phyloP scores from a whole-genome alignment of 2,329 filamentous ascomycete species.

The Fusarium sarcochroum region DNA sequence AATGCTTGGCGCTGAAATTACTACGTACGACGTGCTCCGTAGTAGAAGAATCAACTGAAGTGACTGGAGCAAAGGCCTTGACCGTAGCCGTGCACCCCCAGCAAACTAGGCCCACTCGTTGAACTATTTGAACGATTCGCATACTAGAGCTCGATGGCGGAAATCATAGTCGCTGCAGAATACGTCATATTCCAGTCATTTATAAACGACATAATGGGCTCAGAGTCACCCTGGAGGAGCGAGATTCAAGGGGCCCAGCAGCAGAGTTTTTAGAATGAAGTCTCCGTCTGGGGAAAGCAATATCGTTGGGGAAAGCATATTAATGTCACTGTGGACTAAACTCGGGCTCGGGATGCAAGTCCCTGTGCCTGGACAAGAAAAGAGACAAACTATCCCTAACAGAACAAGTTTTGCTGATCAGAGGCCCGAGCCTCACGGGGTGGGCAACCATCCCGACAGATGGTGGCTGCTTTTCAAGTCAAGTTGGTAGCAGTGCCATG shows the following conservation, averaged over 20 bases:
- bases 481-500: slow-evolving; percentile 3
- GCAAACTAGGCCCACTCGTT: slow-evolving; percentile 23
- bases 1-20: slow-evolving; percentile 31
- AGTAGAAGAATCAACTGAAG: too few species aligned
- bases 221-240: slow-evolving; percentile 5
- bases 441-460: slow-evolving; percentile 31
- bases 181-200: slow-evolving; percentile 42
- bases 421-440: slow-evolving; percentile 37
- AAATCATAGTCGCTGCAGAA: slow-evolving; percentile 22
- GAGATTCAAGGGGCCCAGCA: not conserved
- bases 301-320: not conserved
- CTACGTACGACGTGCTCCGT: not conserved
- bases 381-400: slow-evolving; percentile 40
- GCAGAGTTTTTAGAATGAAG: not conserved
- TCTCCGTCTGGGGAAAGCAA: slow-evolving; percentile 9
- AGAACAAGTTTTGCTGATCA: slow-evolving; percentile 39
- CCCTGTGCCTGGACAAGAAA: slow-evolving; percentile 39
- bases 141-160: slow-evolving; percentile 41
- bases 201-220: slow-evolving; percentile 1
- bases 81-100: slow-evolving; percentile 32
- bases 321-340: slow-evolving; percentile 11
- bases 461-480: slow-evolving; percentile 19
- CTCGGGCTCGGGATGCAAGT: slow-evolving; percentile 4
- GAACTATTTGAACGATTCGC: slow-evolving; percentile 36
- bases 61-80: slow-evolving; percentile 9